These are phyloP conservation scores for Botryotinia globosa DNA, from an alignment of 2,329 filamentous ascomycete species.

Conservation along the genomic window DNA sequence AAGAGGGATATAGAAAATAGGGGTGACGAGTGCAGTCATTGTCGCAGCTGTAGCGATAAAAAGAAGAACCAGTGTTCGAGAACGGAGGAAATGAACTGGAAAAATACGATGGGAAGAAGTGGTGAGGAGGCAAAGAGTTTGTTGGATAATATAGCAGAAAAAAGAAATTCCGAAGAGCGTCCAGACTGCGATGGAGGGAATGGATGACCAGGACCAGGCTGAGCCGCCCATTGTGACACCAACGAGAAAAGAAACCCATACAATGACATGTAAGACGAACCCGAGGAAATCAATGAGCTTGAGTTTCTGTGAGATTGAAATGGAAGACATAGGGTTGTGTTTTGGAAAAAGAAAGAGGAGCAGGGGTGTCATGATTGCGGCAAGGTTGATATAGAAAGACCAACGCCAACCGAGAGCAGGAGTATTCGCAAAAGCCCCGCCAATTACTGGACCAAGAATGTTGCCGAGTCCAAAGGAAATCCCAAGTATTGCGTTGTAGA, in stretches of 20 bases:
- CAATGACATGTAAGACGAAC: not conserved
- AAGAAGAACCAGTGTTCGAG: not conserved
- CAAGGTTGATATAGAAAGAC: not conserved
- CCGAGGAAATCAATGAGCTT: not conserved
- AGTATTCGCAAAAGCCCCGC: not conserved
- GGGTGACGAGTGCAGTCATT: not conserved
- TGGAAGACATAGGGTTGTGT: not conserved
- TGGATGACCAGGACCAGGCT: not conserved
- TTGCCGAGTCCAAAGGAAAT: not conserved
- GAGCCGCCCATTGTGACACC: not conserved
- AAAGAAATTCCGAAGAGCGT: not conserved
- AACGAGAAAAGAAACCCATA: not conserved
- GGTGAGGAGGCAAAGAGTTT: not conserved
- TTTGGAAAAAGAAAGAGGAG: not conserved
- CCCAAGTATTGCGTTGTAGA: not conserved
- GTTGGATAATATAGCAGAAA: not conserved
- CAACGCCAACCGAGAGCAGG: not conserved
- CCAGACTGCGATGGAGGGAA: not conserved
- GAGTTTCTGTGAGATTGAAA: not conserved
- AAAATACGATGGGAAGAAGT: not conserved
- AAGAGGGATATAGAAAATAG: not conserved
- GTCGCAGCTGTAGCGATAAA: not conserved
- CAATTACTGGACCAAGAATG: not conserved
- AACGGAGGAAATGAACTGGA: not conserved
- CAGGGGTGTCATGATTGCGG: not conserved